Conservation (phyloP, 345 rosid genomes). For the Salix udensis region DNA sequence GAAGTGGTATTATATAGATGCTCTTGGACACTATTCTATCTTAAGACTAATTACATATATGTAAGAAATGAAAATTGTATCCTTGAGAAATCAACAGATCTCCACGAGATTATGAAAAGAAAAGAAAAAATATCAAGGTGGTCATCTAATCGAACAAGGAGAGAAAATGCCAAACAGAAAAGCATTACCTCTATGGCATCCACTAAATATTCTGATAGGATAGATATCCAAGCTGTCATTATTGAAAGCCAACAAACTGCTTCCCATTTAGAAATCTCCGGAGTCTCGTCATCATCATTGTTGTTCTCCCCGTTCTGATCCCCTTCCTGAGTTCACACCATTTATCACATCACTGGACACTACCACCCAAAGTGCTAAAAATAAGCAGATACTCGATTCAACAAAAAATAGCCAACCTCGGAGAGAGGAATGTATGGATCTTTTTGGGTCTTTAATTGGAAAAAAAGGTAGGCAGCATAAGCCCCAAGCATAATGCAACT, state of each 20-base stretch:
- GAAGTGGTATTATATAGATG: background rate
- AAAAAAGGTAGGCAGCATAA: slow-evolving; percentile 77
- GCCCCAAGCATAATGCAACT: slow-evolving; percentile 91
- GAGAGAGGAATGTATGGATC: slow-evolving; percentile 45
- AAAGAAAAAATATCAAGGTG: background rate
- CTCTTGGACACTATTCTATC: background rate
- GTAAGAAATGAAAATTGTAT: background rate
- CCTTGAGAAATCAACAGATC: slow-evolving; percentile 6
- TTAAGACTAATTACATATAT: background rate
- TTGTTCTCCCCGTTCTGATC: slow-evolving; percentile 39
- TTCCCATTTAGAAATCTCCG: slow-evolving; percentile 84
- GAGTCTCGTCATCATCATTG: slow-evolving; percentile 48
- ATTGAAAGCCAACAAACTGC: slow-evolving; percentile 76
- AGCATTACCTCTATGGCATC: slow-evolving; percentile 72
- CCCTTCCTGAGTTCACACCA: slow-evolving; percentile 50
- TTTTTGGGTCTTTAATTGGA: slow-evolving; percentile 63
- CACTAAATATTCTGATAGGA: slow-evolving; percentile 83
- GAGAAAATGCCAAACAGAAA: background rate
- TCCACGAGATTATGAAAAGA: background rate
- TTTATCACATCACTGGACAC: slow-evolving; percentile 19
- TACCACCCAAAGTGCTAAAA: slow-evolving; percentile 12
- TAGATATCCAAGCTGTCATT: slow-evolving; percentile 86
- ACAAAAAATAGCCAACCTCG: slow-evolving; percentile 49
- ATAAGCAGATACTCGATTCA: background rate
- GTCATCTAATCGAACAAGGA: background rate